Evolutionary conservation across 345 rosid genomes (phyloP).

Genomic region (Hibiscus mutabilis): DNA sequence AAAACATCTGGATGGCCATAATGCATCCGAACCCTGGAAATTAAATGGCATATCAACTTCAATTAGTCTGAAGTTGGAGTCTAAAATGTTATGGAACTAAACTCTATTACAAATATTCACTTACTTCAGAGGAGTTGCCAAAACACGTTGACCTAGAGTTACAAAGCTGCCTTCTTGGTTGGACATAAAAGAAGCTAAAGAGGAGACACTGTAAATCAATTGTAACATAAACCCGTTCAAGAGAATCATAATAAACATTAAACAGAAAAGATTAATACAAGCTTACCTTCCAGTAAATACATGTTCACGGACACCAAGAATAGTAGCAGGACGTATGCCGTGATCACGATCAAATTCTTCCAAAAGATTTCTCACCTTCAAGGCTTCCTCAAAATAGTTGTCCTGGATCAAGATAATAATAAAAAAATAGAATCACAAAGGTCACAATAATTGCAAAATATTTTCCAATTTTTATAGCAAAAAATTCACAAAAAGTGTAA

Average conservation of each 20-base stretch:
- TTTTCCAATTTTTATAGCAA: background rate
- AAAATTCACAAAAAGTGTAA: background rate
- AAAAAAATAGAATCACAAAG: background rate
- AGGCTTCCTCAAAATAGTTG: conserved; percentile 97
- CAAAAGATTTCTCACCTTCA: conserved; percentile 95
- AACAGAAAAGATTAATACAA: conserved; percentile 1
- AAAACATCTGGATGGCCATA: conserved; percentile 98
- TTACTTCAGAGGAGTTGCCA: conserved; percentile 94
- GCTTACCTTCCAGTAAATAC: conserved; percentile 91
- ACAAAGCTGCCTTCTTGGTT: conserved; percentile 94
- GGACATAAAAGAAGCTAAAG: conserved; percentile 94
- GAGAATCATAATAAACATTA: background rate
- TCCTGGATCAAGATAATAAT: conserved; percentile 38
- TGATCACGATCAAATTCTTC: conserved; percentile 82
- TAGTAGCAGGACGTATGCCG: conserved; percentile 87
- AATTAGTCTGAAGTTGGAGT: conserved; percentile 3
- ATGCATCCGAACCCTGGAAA: conserved; percentile 85
- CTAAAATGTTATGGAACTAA: conserved; percentile 4
- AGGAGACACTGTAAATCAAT: conserved; percentile 76
- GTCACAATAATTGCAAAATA: background rate
- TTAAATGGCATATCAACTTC: conserved; percentile 3
- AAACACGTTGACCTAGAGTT: conserved; percentile 89
- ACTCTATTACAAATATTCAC: conserved; percentile 17
- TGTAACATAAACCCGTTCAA: background rate
- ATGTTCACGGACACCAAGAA: conserved; percentile 97